Evolutionary conservation across 2,329 filamentous ascomycete species (phyloP), one percentile per base, ranked within the genome.

Genomic region (Annulohypoxylon truncatum): DNA sequence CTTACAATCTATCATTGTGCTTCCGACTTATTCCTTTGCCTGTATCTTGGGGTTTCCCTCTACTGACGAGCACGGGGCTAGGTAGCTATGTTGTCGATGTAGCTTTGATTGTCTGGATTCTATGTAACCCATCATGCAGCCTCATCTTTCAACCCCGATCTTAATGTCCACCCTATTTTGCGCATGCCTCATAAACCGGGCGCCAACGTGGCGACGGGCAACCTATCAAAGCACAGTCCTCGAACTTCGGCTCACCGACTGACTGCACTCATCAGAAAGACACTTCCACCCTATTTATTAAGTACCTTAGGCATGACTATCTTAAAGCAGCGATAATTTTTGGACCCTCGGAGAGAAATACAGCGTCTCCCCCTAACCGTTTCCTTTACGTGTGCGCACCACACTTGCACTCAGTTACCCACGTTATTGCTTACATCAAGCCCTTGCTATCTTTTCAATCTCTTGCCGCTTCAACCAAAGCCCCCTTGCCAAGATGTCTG

Each of bases 401-500:
- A 15, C 9, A 52, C 15, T 31, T 12, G 18, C 35, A 13, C 54
- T 33, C 42, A 50, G n/a, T 38, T n/a, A 59, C 20, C 15, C 38
- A 10, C 40, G 10, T 28, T 55, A 58, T 44, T 44, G 35, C 57
- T 51, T 58, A 46, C 22, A 33, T 38, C 47, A 33, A 38, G n/a
- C 7, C 38, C 15, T 18, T 22, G 10, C 15, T 55, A 66, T 18
- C 38, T 26, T 12, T 31, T 4, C 10, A 55, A 66, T 40, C 53
- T 33, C 63, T 66, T 46, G 67, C 73, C 51, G 67, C 71, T 73
- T 73, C 62, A 70, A 71, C 56, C 35, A 38, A 67, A 28, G 12
- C 26, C 24, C 29, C 51, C 29, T 33, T 22, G 28, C 24, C 67
- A 70, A 64, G 29, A 77, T 77, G 75, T 73, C 73, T 2, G 71